Base-by-base conservation (phyloP, 306 rosid species). In the Quercus gilva region DNA sequence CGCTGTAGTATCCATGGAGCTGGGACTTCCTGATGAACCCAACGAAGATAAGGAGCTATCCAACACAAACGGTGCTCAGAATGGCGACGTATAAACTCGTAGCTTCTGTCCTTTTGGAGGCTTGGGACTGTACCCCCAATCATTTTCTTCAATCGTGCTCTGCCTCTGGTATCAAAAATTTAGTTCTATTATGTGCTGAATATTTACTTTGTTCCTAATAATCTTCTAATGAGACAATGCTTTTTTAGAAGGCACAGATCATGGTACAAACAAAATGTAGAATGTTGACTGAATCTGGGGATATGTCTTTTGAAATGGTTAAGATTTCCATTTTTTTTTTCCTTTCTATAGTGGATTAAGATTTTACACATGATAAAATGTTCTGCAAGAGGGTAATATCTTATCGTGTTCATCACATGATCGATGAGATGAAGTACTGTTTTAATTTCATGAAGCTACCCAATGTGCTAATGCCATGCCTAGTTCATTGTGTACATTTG, bases 1-100 rank as follows among this genome's bases (percentile, higher is more conserved):
- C 23, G 74, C 58, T 13, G 88, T 70, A 17, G 90, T 81, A 5
- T 29, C 84, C 0, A n/a, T 90, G 83, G 98, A 92, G 49, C 70
- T 88, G 88, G 92, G 97, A 5, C 25, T 87, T 9, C 79, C 81
- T 3, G 11, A 37, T 7, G 88, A 91, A 84, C 74, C 89, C 57
- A 45, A 74, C 53, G 70, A 84, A 60, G 74, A n/a, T 37, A 84
- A 85, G 70, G 64, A 90, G 70, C 59, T 88, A 51, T 19, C 84
- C 6, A 79, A 75, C 28, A 41, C 51, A 45, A 84, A 83, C 61
- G 84, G 74, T 20, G 70, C 53, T 78, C 84, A 74, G 28, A 17
- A 57, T 11, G 83, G 60, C 52, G 70, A 69, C 29, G 33, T 28
- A 59, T 84, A 84, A 79, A 35, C 65, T 11, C 35, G 20, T 29